These are phyloP conservation scores for Capsicum baccatum DNA, from an alignment of 257 asterid species.

Conservation along the genomic window DNA sequence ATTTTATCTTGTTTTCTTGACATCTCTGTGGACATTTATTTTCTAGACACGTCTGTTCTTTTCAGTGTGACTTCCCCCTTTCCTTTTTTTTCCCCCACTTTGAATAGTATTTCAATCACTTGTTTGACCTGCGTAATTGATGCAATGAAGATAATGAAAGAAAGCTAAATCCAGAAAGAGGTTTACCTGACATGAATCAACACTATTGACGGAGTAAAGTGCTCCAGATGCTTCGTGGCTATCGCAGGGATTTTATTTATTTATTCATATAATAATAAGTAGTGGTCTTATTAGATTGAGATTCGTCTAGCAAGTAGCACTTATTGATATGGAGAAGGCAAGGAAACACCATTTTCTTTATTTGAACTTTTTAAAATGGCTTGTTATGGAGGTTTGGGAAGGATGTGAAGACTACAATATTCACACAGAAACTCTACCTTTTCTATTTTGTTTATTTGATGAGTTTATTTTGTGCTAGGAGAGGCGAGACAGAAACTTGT, in stretches of 20 bases:
- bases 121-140: constrained; percentile 9
- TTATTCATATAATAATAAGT: background rate
- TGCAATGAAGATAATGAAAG: background rate
- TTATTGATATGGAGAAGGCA: background rate
- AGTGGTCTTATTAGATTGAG: background rate
- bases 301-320: background rate
- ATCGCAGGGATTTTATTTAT: background rate
- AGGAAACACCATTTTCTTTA: constrained; percentile 5
- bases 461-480: background rate
- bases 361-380: constrained; percentile 11
- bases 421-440: constrained; percentile 4
- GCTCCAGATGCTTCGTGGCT: background rate
- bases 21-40: background rate
- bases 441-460: background rate
- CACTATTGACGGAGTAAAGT: background rate
- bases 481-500: background rate
- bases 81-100: background rate
- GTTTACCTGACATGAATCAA: background rate
- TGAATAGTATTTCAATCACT: background rate
- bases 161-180: background rate
- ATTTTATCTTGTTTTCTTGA: background rate
- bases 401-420: constrained; percentile 8
- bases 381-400: background rate
- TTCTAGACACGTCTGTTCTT: background rate
- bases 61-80: background rate